Evolutionary conservation across 1,139 yeast species (phyloP).

Genomic region (Geotrichum fermentans): DNA sequence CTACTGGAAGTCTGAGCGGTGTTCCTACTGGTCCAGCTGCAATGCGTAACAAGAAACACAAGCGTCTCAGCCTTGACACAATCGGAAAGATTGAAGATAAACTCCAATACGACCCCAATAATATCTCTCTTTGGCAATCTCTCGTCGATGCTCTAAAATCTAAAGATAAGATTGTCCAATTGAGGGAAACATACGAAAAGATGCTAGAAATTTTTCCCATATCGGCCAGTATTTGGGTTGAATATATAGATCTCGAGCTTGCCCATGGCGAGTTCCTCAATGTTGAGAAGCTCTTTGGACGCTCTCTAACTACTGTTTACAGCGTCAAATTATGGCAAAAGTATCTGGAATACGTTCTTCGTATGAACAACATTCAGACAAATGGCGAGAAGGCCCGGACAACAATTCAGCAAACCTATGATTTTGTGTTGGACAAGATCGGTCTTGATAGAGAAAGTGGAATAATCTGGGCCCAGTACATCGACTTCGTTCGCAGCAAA

Average conservation of each 20-base stretch:
- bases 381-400: constrained; percentile 84
- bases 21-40: constrained; percentile 3
- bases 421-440: constrained; percentile 71
- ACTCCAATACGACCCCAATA: constrained; percentile 52
- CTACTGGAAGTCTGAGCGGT: background rate
- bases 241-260: constrained; percentile 64
- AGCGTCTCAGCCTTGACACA: constrained; percentile 42
- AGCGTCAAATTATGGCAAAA: constrained; percentile 65
- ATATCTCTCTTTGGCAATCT: constrained; percentile 54
- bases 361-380: constrained; percentile 63
- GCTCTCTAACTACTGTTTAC: constrained; percentile 55
- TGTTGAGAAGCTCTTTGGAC: constrained; percentile 60
- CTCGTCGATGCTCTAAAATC: constrained; percentile 50
- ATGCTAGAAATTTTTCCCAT: constrained; percentile 63
- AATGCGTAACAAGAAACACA: constrained; percentile 21
- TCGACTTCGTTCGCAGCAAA: constrained; percentile 74
- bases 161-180: constrained; percentile 61
- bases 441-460: constrained; percentile 75
- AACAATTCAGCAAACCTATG: constrained; percentile 74
- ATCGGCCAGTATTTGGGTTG: constrained; percentile 60
- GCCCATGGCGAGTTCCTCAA: constrained; percentile 62
- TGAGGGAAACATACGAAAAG: constrained; percentile 54
- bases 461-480: constrained; percentile 74
- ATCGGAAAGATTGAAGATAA: constrained; percentile 59
- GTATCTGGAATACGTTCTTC: constrained; percentile 73